phyloP scores from a whole-genome alignment of 2,329 filamentous ascomycete genomes.

The Fusarium aywerte region DNA sequence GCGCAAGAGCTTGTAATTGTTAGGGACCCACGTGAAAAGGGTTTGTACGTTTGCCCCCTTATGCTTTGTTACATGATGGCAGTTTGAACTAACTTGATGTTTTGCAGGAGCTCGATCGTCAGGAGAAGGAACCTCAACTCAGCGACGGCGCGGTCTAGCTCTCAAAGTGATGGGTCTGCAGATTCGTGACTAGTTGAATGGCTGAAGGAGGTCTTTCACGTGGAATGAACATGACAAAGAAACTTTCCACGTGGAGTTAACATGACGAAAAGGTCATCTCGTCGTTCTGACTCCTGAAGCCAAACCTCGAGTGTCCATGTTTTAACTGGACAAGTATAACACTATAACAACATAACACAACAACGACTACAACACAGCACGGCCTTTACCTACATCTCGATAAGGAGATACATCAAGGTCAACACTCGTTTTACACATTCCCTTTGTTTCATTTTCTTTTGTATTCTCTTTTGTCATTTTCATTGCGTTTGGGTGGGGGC shows the following conservation, averaged over 20 bases:
- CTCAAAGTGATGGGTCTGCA: constrained; percentile 37
- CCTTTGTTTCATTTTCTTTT: constrained; percentile 11
- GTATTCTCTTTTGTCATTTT: constrained; percentile 13
- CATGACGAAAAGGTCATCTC: background rate
- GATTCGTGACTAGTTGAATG: constrained; percentile 24
- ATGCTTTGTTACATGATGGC: too few relatives aligned
- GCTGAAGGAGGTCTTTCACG: constrained; percentile 2
- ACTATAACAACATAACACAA: background rate
- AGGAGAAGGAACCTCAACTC: constrained; percentile 34
- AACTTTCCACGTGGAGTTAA: constrained; percentile 18
- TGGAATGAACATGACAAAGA: constrained; percentile 16
- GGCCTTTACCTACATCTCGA: background rate
- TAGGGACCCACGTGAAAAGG: constrained; percentile 40
- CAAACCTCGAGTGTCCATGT: too few relatives aligned
- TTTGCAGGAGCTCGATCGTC: constrained; percentile 27
- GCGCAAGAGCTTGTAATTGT: constrained; percentile 45
- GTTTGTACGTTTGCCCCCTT: constrained; percentile 36
- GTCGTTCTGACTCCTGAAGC: too few relatives aligned
- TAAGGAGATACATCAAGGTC: background rate
- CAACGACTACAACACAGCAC: too few relatives aligned
- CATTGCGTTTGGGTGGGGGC: constrained; percentile 5
- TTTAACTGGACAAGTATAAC: too few relatives aligned
- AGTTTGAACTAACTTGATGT: background rate
- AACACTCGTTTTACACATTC: constrained; percentile 20
- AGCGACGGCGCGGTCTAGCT: constrained; percentile 32